Conservation (phyloP, 495 filamentous ascomycete genomes). For the Podospora pseudocomata region DNA sequence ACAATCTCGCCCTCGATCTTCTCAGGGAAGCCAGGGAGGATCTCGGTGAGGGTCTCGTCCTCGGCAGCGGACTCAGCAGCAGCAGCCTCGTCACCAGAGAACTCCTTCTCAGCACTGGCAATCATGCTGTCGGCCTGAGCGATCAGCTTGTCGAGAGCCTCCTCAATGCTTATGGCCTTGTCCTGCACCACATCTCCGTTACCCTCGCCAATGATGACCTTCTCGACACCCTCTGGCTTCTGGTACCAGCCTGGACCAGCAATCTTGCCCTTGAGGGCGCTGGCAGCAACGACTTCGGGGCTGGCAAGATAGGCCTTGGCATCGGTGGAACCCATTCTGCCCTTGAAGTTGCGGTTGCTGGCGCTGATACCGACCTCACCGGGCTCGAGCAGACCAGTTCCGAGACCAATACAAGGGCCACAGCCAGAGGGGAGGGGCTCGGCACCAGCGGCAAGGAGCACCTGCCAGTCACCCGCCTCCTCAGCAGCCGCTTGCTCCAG, state of each 20-base stretch:
- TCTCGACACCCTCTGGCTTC: slow-evolving; percentile 60
- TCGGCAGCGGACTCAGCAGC: slow-evolving; percentile 17
- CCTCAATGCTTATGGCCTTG: slow-evolving; percentile 58
- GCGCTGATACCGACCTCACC: slow-evolving; percentile 89
- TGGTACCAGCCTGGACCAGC: slow-evolving; percentile 78
- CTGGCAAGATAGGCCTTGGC: slow-evolving; percentile 86
- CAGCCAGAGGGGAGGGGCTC: slow-evolving; percentile 73
- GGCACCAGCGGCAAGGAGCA: slow-evolving; percentile 75
- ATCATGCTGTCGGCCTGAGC: slow-evolving; percentile 61
- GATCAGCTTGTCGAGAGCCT: slow-evolving; percentile 67
- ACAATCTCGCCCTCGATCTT: slow-evolving; percentile 64
- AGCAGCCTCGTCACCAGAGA: slow-evolving; percentile 20
- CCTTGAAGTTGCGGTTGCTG: slow-evolving; percentile 90
- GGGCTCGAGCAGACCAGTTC: slow-evolving; percentile 75
- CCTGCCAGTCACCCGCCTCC: slow-evolving; percentile 83
- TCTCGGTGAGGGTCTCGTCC: slow-evolving; percentile 48
- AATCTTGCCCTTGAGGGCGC: slow-evolving; percentile 74
- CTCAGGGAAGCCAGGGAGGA: slow-evolving; percentile 68
- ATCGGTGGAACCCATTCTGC: slow-evolving; percentile 79
- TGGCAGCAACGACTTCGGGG: slow-evolving; percentile 89
- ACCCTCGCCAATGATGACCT: slow-evolving; percentile 68
- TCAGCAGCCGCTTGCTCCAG: slow-evolving; percentile 78
- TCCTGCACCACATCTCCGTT: slow-evolving; percentile 60
- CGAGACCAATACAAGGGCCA: slow-evolving; percentile 87
- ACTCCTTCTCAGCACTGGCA: slow-evolving; percentile 38